A percentile compares a stretch with the other conserved stretches of the same genome.
phyloP scores from a whole-genome alignment of 306 rosid genomes.

The Prunus kanzakura region DNA sequence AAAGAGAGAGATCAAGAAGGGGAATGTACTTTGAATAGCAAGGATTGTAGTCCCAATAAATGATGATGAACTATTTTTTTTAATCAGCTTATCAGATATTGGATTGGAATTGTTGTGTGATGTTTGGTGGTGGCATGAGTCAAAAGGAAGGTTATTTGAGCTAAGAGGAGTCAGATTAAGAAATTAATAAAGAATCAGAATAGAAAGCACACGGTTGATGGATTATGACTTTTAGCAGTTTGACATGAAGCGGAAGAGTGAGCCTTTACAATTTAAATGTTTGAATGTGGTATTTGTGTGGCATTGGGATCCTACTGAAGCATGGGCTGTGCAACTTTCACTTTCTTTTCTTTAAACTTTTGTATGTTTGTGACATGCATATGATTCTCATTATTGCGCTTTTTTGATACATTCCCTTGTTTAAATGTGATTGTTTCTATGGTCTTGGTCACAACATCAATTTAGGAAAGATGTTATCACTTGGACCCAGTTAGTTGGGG shows the following conservation, averaged over 20 bases:
- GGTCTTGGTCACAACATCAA: background rate
- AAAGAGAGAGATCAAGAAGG: background rate
- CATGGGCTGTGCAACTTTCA: background rate
- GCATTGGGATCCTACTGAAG: background rate
- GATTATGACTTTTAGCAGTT: conserved; percentile 4
- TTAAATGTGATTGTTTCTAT: too few relatives aligned
- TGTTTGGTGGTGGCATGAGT: background rate
- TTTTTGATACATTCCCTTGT: background rate
- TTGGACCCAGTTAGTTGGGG: background rate
- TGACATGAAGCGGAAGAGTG: background rate
- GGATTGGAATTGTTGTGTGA: background rate
- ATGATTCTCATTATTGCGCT: background rate
- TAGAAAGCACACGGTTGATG: background rate
- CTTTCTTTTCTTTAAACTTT: background rate
- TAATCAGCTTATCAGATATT: background rate
- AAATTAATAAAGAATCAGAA: background rate
- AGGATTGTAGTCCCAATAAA: background rate
- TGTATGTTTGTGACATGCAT: background rate
- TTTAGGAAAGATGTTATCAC: background rate
- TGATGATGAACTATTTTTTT: background rate
- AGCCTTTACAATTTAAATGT: background rate
- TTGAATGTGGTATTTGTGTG: background rate
- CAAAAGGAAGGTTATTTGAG: background rate
- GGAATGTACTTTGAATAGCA: background rate
- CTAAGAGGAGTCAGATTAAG: background rate